These are phyloP conservation scores for Pseudocercospora cruenta DNA, from an alignment of 2,329 filamentous ascomycete species.

Conservation along the genomic window DNA sequence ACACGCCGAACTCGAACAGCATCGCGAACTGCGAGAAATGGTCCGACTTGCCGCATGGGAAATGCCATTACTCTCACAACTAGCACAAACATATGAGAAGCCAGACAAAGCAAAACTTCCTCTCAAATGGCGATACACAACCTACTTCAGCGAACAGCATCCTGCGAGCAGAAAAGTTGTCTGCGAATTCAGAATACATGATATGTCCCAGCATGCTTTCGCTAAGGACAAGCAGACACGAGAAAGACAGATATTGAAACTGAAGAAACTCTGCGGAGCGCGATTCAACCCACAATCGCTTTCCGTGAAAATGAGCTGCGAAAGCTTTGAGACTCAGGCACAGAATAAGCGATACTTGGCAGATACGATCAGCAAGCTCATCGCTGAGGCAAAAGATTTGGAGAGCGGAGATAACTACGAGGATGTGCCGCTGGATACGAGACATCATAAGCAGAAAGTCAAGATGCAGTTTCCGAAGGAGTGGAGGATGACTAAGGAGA, in stretches of 20 bases:
- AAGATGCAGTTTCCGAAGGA: slow-evolving; percentile 75
- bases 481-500: slow-evolving; percentile 78
- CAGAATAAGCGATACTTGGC: slow-evolving; percentile 97
- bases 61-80: slow-evolving; percentile 82
- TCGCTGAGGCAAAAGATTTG: slow-evolving; percentile 73
- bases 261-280: slow-evolving; percentile 82
- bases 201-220: slow-evolving; percentile 44
- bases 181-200: slow-evolving; percentile 78
- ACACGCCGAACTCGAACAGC: slow-evolving; percentile 84
- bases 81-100: slow-evolving; percentile 77
- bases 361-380: slow-evolving; percentile 72
- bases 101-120: slow-evolving; percentile 65
- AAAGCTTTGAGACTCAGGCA: slow-evolving; percentile 78
- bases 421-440: slow-evolving; percentile 85
- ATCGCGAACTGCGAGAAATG: slow-evolving; percentile 87
- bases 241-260: slow-evolving; percentile 71
- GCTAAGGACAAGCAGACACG: slow-evolving; percentile 65
- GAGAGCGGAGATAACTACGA: slow-evolving; percentile 73
- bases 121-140: slow-evolving; percentile 94
- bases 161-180: slow-evolving; percentile 93
- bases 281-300: slow-evolving; percentile 86
- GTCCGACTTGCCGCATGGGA: slow-evolving; percentile 89
- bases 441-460: slow-evolving; percentile 74
- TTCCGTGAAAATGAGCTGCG: slow-evolving; percentile 85
- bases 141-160: slow-evolving; percentile 92